Base-by-base conservation (phyloP, 192 early-diverging fungal species). In the Dissophora globulifera region DNA sequence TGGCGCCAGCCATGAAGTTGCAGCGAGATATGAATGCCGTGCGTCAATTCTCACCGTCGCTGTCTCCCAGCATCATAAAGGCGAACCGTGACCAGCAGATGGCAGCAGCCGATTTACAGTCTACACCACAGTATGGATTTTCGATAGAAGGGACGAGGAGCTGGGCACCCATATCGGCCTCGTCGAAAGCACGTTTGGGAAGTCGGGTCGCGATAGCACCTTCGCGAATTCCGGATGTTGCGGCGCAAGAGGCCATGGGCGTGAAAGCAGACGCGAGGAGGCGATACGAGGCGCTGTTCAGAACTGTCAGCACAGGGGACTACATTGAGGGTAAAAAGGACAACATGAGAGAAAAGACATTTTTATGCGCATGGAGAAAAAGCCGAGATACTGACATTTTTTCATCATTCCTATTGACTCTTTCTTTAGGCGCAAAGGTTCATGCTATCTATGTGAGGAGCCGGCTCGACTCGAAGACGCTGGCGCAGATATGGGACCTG, bases 261-360 rank as follows among this genome's bases (percentile, higher is more conserved):
- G 58, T 79, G 15, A 52, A 50, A 15, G 26, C 22, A 13, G 60
- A 72, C 29, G 81, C 76, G 2, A 60, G 76, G 25, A 40, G 48
- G n/a, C 63, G 81, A 41, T 82, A 82, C 38, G 75, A 82, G 31
- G 32, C 38, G 9, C 46, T 78, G 0, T 82, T 79, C 62, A 54
- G 45, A 31, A 33, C 60, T 16, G 13, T 58, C 7, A 42, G 58
- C 42, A 15, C 50, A n/a, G 64, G 58, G 7, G 69, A 68, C 5
- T 67, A 55, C 38, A 78, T 82, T 29, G 63, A 79, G 50, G 76
- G 81, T 82, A 75, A n/a, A n/a, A n/a, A n/a, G n/a, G n/a, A n/a
- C n/a, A n/a, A n/a, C n/a, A n/a, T n/a, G n/a, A n/a, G n/a, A n/a
- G n/a, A n/a, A n/a, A n/a, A n/a, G n/a, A n/a, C n/a, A n/a, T n/a